Percentiles rank a stretch among this genome's conserved stretches.
Conservation (phyloP, 768 basidiomycete species). For the Tulasnella sp. region DNA sequence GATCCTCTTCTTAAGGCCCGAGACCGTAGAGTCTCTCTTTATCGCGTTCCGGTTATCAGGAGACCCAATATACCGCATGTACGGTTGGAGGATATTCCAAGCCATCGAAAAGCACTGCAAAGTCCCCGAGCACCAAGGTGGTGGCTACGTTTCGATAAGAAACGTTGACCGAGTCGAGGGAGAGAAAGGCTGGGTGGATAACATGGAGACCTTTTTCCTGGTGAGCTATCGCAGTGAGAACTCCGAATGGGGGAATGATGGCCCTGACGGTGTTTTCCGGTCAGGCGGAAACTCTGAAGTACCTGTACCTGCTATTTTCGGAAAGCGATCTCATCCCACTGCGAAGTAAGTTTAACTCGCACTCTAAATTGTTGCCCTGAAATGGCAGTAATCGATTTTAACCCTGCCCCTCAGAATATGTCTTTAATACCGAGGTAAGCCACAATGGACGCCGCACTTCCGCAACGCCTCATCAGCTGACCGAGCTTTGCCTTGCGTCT, state of each 20-base stretch:
- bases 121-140: conserved; percentile 53
- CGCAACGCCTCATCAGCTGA: conserved; percentile 26
- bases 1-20: conserved; percentile 59
- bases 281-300: conserved; percentile 89
- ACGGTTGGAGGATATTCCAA: conserved; percentile 88
- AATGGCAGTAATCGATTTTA: conserved; percentile 34
- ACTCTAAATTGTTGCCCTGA: conserved; percentile 14
- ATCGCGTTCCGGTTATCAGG: conserved; percentile 89
- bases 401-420: conserved; percentile 58
- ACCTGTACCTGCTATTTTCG: conserved; percentile 84
- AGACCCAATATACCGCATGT: conserved; percentile 74
- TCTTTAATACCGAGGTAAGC: conserved; percentile 89
- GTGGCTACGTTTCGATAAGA: conserved; percentile 81
- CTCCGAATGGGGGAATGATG: conserved; percentile 5
- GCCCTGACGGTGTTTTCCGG: conserved; percentile 4
- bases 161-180: conserved; percentile 80
- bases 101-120: conserved; percentile 84
- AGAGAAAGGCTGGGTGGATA: conserved; percentile 64
- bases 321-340: conserved; percentile 73
- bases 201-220: conserved; percentile 96
- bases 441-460: neutral
- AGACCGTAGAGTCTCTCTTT: conserved; percentile 94
- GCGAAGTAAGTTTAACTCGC: conserved; percentile 57
- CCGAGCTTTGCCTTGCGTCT: neutral
- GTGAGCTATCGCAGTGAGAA: conserved; percentile 45